These are phyloP conservation scores for Clonostachys byssicola DNA, from an alignment of 2,329 filamentous ascomycete genomes.

Conservation along the genomic window DNA sequence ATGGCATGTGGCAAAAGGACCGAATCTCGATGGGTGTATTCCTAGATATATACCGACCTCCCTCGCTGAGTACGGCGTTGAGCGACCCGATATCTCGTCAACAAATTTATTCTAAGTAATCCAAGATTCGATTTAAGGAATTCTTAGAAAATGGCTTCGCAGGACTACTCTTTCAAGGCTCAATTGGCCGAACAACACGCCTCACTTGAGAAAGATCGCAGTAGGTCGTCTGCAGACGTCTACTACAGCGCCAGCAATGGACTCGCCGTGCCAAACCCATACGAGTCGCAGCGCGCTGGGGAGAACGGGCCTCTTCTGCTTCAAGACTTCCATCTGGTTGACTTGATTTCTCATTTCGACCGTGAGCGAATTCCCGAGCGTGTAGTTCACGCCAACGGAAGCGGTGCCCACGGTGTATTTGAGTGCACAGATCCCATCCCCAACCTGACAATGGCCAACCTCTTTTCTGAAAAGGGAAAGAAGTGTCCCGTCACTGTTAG, in stretches of 20 bases:
- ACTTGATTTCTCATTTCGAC: constrained; percentile 56
- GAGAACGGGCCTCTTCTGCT: constrained; percentile 55
- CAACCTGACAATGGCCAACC: constrained; percentile 47
- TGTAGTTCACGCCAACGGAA: constrained; percentile 56
- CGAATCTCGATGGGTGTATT: too few species aligned
- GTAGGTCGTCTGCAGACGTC: constrained; percentile 27
- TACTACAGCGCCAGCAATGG: constrained; percentile 54
- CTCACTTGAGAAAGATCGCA: constrained; percentile 32
- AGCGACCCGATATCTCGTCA: too few species aligned
- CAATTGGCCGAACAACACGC: constrained; percentile 28
- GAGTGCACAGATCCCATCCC: constrained; percentile 41
- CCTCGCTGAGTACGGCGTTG: too few species aligned
- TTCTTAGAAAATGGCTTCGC: too few species aligned
- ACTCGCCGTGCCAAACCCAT: constrained; percentile 51
- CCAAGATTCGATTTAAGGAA: too few species aligned
- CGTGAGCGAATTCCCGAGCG: constrained; percentile 59
- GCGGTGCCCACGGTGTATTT: constrained; percentile 50
- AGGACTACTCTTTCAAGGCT: constrained; percentile 27
- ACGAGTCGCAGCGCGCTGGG: constrained; percentile 50
- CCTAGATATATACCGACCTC: too few species aligned
- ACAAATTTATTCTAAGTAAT: too few species aligned
- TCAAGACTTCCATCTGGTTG: constrained; percentile 57
- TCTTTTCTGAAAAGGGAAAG: constrained; percentile 61
- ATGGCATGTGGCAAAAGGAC: too few species aligned
- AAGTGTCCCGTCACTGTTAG: constrained; percentile 63